Base-by-base conservation (phyloP, 441 rosid species). In the Arabidopsis lyrata region DNA sequence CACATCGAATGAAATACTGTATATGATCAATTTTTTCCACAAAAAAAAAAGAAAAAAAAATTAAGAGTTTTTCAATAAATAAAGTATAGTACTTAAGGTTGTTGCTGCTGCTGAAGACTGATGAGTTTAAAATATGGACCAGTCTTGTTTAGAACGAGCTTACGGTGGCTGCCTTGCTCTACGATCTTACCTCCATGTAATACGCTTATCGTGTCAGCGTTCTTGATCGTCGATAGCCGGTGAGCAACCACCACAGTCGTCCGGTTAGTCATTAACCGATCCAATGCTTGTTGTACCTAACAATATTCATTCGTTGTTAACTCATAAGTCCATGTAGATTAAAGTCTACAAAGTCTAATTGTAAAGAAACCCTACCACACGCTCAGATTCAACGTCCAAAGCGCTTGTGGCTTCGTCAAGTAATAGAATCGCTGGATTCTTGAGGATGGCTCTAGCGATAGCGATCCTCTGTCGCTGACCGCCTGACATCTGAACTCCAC, bases 341-440 rank as follows among this genome's bases (percentile, higher is more conserved):
- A 49, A 66, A 48, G 10, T 14, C 18, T 47, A 66, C 3, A 29
- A 58, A 18, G 16, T 0, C 4, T 16, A 38, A 2, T 13, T 27
- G 8, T 57, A 36, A 41, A 32, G 39, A 66, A 36, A 58, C 4
- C 72, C 24, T 57, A 93, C 98, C 6, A 89, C 78, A 1, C 88
- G 87, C 72, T 93, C 97, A 0, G 96, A 91, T 71, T 91, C 98
- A 34, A 86, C 80, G 0, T 91, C 97, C 10, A 93, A 81, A 50
- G 97, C 98, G 59, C 96, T 93, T 0, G 98, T 93, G 42, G 98
- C 97, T 83, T 93, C 97, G 53, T 93, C 98, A 53, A 93, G 78
- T 3, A 93, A 88, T 74, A 93, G 67, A 58, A 93, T 89, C 84
- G 78, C 92, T 1, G 97, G 98, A 73, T 91, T 93, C 84, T 84